phyloP scores from a whole-genome alignment of 2,329 filamentous ascomycete genomes.

The Curvularia sp. region DNA sequence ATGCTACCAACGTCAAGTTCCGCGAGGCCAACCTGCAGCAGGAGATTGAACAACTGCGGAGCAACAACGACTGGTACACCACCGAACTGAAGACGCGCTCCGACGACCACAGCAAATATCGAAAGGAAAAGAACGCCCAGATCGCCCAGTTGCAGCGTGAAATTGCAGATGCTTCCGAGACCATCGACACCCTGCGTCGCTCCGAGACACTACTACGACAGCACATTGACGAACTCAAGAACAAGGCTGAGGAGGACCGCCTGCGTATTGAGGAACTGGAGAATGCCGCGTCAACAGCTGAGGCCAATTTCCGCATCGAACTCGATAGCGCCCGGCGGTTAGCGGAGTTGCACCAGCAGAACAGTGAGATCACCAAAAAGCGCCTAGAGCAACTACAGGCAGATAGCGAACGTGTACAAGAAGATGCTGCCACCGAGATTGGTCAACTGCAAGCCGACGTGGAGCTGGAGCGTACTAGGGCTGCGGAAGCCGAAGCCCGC shows the following conservation, averaged over 20 bases:
- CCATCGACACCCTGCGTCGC: conserved; percentile 77
- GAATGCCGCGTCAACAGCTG: conserved; percentile 79
- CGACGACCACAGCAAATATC: conserved; percentile 83
- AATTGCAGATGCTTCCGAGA: conserved; percentile 82
- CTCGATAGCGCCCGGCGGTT: conserved; percentile 81
- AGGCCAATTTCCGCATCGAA: conserved; percentile 86
- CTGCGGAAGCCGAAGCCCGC: conserved; percentile 66
- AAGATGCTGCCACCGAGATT: conserved; percentile 68
- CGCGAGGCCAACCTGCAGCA: conserved; percentile 89
- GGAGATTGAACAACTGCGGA: conserved; percentile 85
- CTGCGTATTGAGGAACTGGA: conserved; percentile 83
- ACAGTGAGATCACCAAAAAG: conserved; percentile 73
- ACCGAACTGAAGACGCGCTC: conserved; percentile 89
- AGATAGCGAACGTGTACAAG: conserved; percentile 67
- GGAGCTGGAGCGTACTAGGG: conserved; percentile 63
- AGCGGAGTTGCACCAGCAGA: conserved; percentile 80
- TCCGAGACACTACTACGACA: conserved; percentile 81
- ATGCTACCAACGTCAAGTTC: conserved; percentile 83
- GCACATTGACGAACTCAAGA: conserved; percentile 81
- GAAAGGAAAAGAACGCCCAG: conserved; percentile 91
- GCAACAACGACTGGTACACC: conserved; percentile 93
- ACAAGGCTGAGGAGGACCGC: conserved; percentile 85
- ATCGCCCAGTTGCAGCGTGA: conserved; percentile 87
- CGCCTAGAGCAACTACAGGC: conserved; percentile 74
- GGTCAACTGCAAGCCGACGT: conserved; percentile 58